Percentiles rank a stretch among this genome's conserved stretches.
phyloP scores from a whole-genome alignment of 306 rosid genomes.

The Cicer yamashitae region DNA sequence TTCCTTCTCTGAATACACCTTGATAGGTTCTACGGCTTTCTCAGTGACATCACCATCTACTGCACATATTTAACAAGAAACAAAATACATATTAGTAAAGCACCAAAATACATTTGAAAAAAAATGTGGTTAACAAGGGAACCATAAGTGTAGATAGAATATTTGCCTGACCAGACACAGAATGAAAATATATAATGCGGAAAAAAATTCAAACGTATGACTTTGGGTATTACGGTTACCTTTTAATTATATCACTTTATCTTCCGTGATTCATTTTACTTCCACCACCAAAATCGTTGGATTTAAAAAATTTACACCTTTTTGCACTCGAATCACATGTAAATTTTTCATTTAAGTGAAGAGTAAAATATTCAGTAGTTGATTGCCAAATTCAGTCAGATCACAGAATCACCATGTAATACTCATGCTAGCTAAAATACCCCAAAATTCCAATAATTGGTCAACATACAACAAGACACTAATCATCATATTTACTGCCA shows the following conservation, averaged over 20 bases:
- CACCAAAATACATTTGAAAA: conserved; percentile 17
- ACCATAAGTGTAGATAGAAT: not conserved
- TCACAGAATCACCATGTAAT: conserved; percentile 27
- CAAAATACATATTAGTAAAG: conserved; percentile 37
- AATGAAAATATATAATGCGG: conserved; percentile 26
- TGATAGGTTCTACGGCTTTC: conserved; percentile 76
- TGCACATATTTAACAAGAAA: conserved; percentile 54
- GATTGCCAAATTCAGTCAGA: conserved; percentile 32
- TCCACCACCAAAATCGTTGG: conserved; percentile 26
- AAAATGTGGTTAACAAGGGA: conserved; percentile 23
- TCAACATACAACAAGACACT: not conserved
- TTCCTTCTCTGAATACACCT: conserved; percentile 97
- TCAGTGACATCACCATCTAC: conserved; percentile 73
- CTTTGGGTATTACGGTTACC: conserved; percentile 22
- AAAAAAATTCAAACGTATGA: not conserved
- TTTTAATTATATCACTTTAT: conserved; percentile 29
- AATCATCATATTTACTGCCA: not conserved
- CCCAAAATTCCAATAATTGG: conserved; percentile 25
- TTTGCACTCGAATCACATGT: conserved; percentile 4
- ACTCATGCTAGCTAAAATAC: conserved; percentile 11
- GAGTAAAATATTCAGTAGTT: not conserved
- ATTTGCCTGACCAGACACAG: conserved; percentile 19
- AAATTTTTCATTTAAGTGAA: not conserved
- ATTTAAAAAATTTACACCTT: not conserved
- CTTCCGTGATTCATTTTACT: conserved; percentile 26